Evolutionary conservation across 306 rosid species (phyloP), one percentile per base, ranked within the genome.

Genomic region (Neltuma alba): DNA sequence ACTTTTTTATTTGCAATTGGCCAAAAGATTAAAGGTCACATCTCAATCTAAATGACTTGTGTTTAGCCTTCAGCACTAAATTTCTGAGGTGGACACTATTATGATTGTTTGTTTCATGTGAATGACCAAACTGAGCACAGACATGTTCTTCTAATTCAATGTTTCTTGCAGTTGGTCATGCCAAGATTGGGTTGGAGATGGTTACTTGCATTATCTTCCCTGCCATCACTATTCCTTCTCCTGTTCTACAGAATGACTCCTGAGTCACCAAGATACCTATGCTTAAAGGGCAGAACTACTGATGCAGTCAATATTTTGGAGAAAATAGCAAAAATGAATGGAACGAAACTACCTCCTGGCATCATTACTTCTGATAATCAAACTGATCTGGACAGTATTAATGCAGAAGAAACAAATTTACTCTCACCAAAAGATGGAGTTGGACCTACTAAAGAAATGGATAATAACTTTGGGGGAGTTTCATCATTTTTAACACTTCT

Each of bases 111-210:
- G 64, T 72, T 60, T 69, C 74, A 60, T 34, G 48, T 79, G 65
- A 69, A 50, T 65, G 54, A 50, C 76, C 54, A 66, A 74, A 70
- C 74, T 50, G 66, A 36, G 47, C 12, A 71, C 68, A 41, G 77
- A 62, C 66, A 74, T 45, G 77, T 81, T 82, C 47, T 80, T 82
- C 63, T 75, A 76, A 74, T 83, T 52, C 76, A 77, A 78, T 75
- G 36, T 79, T 77, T 67, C 55, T 83, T 85, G 86, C 93, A 95
- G 99, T 73, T 88, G 83, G 81, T 95, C 85, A 93, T 95, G 99
- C 99, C 99, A 77, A 87, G 70, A 64, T 77, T 95, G 77, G 99
- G 99, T 58, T 93, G 99, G 99, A 95, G 99, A 87, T 93, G 98
- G 98, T 87, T 93, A 69, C 98, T 95, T 83, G 98, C 88, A 37